Evolutionary conservation across 129 eudicot genomes (phyloP), one percentile per base, ranked within the genome.

Genomic region (Scalesia atractyloides): DNA sequence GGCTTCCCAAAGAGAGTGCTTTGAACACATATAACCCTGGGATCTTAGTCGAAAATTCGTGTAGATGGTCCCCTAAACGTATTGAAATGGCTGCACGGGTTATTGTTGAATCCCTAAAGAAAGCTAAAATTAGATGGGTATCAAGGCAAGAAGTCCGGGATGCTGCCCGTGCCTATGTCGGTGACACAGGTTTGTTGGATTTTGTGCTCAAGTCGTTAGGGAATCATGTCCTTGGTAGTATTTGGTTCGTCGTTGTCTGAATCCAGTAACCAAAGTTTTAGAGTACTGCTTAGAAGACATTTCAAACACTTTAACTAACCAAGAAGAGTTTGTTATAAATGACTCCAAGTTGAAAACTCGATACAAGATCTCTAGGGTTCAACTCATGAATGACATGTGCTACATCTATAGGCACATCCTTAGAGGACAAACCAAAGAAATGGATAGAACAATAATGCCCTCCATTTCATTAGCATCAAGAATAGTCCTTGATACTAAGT

Each of bases 31-130:
- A 73, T 75, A 83, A 85, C 69, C 87, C 89, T 0, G 86, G 93
- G 9, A 79, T 86, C 48, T 72, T 88, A 47, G 91, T 89, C 2
- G 97, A 90, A 50, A 74, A 81, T 64, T 80, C 96, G 4, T 94
- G 99, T 52, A 80, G 99, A 59, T 94, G 99, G 99, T 94, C 99
- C 15, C 92, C 92, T n/a, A 94, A 88, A 74, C 90, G 99, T 5
- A 91, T 94, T 7, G 99, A 94, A 66, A 90, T 90, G 99, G 99
- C 99, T 16, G 90, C 93, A 2, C 82, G 87, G 33, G 99, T 88
- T 43, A 87, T 94, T n/a, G 86, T 94, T 15, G 97, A 94, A 43
- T 88, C 99, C 3, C 59, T 94, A 24, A 94, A 86, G 75, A 73
- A 84, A 66, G 93, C 96, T 12, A 96, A 90, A 57, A 85, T 78